These are phyloP conservation scores for Colletotrichum shisoi DNA, from an alignment of 2,329 filamentous ascomycete genomes.

Conservation along the genomic window DNA sequence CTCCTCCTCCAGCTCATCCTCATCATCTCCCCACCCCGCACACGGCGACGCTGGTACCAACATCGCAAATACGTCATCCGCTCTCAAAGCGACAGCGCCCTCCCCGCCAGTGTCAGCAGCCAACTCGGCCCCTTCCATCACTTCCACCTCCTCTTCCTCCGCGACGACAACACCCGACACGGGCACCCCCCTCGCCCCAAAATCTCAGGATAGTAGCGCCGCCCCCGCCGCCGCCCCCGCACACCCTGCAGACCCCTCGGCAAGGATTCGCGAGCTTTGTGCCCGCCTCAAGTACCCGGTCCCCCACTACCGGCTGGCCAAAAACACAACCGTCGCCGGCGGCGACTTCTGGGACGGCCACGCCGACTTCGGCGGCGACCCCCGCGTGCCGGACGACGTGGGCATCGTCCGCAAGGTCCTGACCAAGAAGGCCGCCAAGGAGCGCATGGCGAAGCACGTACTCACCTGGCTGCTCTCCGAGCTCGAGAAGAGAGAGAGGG, in stretches of 20 bases:
- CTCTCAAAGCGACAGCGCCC: constrained; percentile 32
- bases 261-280: constrained; percentile 49
- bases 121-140: background rate
- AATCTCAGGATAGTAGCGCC: background rate
- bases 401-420: constrained; percentile 49
- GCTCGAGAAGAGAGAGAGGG: constrained; percentile 40
- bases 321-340: constrained; percentile 34
- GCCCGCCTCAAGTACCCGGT: constrained; percentile 45
- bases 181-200: background rate
- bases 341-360: constrained; percentile 50
- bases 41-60: background rate
- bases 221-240: background rate
- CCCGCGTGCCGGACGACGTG: constrained; percentile 46
- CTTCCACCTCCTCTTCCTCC: constrained; percentile 1
- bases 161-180: constrained; percentile 4
- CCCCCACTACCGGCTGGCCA: constrained; percentile 49
- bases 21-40: background rate
- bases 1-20: background rate
- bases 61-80: background rate
- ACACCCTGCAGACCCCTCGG: constrained; percentile 19
- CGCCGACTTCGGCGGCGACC: constrained; percentile 47
- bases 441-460: constrained; percentile 52
- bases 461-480: constrained; percentile 47
- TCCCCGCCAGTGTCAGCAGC: background rate
- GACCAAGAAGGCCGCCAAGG: constrained; percentile 49